Evolutionary conservation across 352 stramenopile species (phyloP).

Genomic region (Globisporangium paddicum): DNA sequence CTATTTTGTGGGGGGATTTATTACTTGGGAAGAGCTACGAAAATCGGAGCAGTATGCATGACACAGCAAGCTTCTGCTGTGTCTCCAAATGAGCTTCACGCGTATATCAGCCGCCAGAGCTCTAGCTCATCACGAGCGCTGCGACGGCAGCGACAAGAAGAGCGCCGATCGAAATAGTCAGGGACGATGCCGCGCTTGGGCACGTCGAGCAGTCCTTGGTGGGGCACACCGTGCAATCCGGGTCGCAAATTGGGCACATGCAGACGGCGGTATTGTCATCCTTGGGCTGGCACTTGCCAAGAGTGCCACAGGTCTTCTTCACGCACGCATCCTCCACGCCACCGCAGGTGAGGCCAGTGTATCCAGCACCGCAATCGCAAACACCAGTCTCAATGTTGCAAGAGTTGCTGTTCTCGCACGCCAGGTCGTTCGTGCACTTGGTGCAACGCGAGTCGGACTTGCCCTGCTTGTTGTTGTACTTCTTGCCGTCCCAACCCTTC

Average conservation of each 20-base stretch:
- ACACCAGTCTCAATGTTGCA: constrained; percentile 27
- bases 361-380: constrained; percentile 37
- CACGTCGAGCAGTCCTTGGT: constrained; percentile 21
- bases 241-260: constrained; percentile 28
- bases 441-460: constrained; percentile 34
- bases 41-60: neutral
- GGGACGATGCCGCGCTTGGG: constrained; percentile 21
- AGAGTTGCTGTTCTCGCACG: constrained; percentile 25
- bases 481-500: constrained; percentile 35
- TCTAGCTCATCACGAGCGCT: constrained; percentile 20
- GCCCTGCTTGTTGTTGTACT: constrained; percentile 40
- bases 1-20: constrained; percentile 5
- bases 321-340: constrained; percentile 35
- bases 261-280: constrained; percentile 22
- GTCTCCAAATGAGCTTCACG: neutral
- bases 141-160: constrained; percentile 17
- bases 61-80: neutral
- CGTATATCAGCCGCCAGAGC: neutral
- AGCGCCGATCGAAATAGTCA: constrained; percentile 21
- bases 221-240: constrained; percentile 21
- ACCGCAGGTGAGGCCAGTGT: constrained; percentile 37
- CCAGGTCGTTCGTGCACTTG: constrained; percentile 28
- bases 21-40: constrained; percentile 5
- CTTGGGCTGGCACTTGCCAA: constrained; percentile 18
- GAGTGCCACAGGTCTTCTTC: constrained; percentile 18